Evolutionary conservation across 139 green algal species (phyloP).

Genomic region (Mychonastes homosphaera): DNA sequence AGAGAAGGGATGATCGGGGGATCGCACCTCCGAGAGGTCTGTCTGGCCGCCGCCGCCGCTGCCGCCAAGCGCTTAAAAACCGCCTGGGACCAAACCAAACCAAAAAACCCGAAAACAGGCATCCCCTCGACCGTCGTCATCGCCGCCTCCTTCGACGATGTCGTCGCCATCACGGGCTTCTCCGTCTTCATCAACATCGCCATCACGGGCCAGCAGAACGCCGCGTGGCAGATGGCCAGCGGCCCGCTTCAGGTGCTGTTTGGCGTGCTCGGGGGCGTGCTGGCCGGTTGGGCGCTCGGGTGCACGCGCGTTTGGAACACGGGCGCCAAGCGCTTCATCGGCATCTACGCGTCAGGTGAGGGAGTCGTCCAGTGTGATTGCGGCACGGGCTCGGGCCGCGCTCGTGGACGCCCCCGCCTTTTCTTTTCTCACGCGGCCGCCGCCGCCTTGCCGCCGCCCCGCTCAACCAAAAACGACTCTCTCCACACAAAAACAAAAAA

Average conservation of each 20-base stretch:
- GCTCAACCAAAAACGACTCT: too few species aligned
- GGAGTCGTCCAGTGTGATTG: too few species aligned
- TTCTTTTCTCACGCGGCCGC: too few species aligned
- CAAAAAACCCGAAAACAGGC: conserved; percentile 18
- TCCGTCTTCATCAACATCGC: conserved; percentile 64
- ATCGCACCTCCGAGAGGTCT: not conserved
- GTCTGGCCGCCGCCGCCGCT: not conserved
- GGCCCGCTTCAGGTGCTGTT: conserved; percentile 34
- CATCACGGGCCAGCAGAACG: conserved; percentile 17
- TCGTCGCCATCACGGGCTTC: conserved; percentile 77
- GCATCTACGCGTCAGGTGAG: conserved; percentile 31
- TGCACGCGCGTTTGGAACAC: conserved; percentile 52
- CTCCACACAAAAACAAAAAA: too few species aligned
- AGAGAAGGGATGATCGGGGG: not conserved
- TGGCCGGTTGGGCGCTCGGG: conserved; percentile 30
- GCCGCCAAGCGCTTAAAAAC: not conserved
- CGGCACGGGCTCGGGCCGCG: too few species aligned
- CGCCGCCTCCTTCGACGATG: conserved; percentile 75
- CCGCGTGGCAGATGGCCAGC: conserved; percentile 21
- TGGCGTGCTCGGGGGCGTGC: conserved; percentile 44
- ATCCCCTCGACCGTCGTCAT: conserved; percentile 75
- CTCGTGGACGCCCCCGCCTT: too few species aligned
- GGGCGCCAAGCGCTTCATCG: conserved; percentile 36
- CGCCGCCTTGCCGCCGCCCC: too few species aligned
- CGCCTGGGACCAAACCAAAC: not conserved